Evolutionary conservation across 2,329 filamentous ascomycete species (phyloP), one percentile per base, ranked within the genome.

Genomic region (Apiospora aurea): DNA sequence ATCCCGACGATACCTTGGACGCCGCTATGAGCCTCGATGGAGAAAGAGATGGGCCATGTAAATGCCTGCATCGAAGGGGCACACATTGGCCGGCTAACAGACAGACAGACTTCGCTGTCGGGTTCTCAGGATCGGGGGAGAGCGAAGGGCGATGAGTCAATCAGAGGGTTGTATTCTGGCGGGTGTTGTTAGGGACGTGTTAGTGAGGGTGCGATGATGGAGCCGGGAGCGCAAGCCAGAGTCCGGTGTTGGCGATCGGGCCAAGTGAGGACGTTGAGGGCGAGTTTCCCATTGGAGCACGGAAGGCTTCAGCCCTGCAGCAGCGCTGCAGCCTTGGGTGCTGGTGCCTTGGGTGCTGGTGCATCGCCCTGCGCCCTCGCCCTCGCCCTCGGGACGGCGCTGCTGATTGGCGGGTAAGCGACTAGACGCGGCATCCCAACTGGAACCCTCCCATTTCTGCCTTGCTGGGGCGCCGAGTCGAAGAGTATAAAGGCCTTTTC

Each of bases 331-430:
- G 53, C 53, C 53, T 61, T 61, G 53, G 53, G 53, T 61, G 29
- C 38, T 61, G 53, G 16, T 61, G 53, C 53, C 53, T 61, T 61
- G 53, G 53, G 53, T 61, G 29, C 38, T 61, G 53, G 16, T 61
- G 53, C 53, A 61, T 61, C 29, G 53, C 2, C 29, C 53, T 64
- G 57, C 29, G 57, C 57, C 57, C 57, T 38, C 4, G 34, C 29
- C 53, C 41, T 34, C 29, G 57, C 57, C 57, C 57, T 38, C 4
- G 34, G 14, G 18, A 14, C 4, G 66, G n/a, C 5, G 66, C 26
- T 21, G 66, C 44, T 75, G 76, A 79, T 79, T 80, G 78, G 78
- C 61, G 71, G 34, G 44, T 73, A 77, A 77, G 75, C 76, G 75
- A 74, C 71, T 77, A 75, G 69, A 74, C 72, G 73, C 75, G 76